Base-by-base conservation (phyloP, 1,139 yeast genomes). In the Hansenula anomala region DNA sequence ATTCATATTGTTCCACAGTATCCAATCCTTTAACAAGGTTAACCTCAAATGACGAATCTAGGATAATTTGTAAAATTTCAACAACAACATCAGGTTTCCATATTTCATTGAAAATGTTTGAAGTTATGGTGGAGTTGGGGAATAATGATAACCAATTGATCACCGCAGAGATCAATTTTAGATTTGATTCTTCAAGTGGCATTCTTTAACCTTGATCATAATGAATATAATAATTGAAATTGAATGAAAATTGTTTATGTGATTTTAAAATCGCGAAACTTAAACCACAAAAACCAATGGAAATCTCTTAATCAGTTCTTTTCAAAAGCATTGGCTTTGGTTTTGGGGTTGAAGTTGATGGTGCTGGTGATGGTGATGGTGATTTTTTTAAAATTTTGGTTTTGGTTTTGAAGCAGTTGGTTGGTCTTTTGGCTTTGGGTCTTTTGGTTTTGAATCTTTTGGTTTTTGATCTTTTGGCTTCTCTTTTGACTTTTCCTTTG, bases 121-220 rank as follows among this genome's bases (percentile, higher is more conserved):
- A 6, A 1, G 17, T 4, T 23, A 45, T 31, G 1, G 40, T 23
- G 13, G 50, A 47, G 2, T 37, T 28, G 1, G 52, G 51, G 16
- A 47, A 44, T 6, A 32, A 13, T 1, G 44, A 16, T 8, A 48
- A 39, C 52, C 52, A 48, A 20, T 41, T 49, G 4, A 44, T 26
- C 11, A 43, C 42, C 3, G 48, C 46, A 9, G 26, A 30, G 16
- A 43, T 31, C 31, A 48, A 42, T 28, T 36, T 45, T 10, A 32
- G 17, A 27, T 44, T 37, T 11, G 44, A 25, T 9, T 33, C 29
- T 4, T 33, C n/a, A 20, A 31, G 4, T 5, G 3, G 5, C 12
- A 23, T 17, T 28, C 14, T 19, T 18, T 19, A 19, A 5, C n/a
- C 11, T 16, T 15, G 22, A 18, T 9, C 15, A 11, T 17, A 20